Percentiles rank a stretch among this genome's conserved stretches.
phyloP scores from a whole-genome alignment of 371 early-diverging fungal species.

The Mucor circinelloides region DNA sequence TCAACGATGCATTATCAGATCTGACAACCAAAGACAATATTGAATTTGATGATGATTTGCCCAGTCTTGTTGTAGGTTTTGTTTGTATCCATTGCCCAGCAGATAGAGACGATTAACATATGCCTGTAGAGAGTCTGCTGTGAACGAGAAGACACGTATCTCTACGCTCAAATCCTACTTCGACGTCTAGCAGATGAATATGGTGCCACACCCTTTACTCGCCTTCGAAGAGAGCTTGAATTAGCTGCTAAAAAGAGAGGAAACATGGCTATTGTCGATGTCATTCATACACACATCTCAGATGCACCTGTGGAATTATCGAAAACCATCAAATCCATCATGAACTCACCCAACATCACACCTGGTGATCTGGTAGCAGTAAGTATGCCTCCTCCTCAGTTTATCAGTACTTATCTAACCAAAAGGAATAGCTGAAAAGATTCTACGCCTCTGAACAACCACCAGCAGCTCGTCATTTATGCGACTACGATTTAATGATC shows the following conservation, averaged over 20 bases:
- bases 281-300: constrained; percentile 50
- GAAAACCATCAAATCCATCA: constrained; percentile 58
- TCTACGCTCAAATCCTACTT: constrained; percentile 65
- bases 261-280: constrained; percentile 57
- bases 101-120: not conserved
- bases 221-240: constrained; percentile 67
- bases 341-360: constrained; percentile 56
- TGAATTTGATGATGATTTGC: constrained; percentile 52
- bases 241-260: constrained; percentile 45
- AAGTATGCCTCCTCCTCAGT: too few species aligned
- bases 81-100: too few species aligned
- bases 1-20: constrained; percentile 58
- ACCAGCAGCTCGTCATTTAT: constrained; percentile 55
- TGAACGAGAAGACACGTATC: constrained; percentile 70
- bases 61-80: constrained; percentile 46
- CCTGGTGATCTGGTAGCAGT: constrained; percentile 67
- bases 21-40: constrained; percentile 58
- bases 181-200: constrained; percentile 51
- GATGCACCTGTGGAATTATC: constrained; percentile 52
- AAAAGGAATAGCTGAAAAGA: constrained; percentile 50
- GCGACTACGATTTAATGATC: constrained; percentile 54
- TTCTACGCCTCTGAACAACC: constrained; percentile 44
- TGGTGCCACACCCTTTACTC: constrained; percentile 52
- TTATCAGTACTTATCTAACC: too few species aligned
- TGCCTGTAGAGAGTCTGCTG: constrained; percentile 60